phyloP scores from a whole-genome alignment of 805 yeast species.

The Cyberlindnera mrakii region DNA sequence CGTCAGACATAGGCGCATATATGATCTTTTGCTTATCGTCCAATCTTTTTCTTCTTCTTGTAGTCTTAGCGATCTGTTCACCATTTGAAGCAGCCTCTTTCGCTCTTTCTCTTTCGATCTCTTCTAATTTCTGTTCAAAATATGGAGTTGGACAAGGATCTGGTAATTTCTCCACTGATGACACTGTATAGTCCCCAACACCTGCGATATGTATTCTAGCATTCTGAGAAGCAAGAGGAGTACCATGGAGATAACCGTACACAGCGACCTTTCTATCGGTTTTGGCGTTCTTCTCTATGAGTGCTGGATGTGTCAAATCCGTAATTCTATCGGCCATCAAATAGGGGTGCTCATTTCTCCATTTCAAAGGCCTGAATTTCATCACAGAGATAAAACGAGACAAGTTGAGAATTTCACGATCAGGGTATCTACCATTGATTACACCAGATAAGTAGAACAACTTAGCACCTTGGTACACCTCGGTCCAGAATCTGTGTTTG shows the following conservation, averaged over 20 bases:
- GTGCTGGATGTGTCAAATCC: constrained; percentile 89
- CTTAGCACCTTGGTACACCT: constrained; percentile 97
- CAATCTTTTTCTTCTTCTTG: constrained; percentile 83
- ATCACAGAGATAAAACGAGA: constrained; percentile 91
- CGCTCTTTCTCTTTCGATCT: constrained; percentile 66
- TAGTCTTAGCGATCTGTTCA: constrained; percentile 45
- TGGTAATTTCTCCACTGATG: constrained; percentile 80
- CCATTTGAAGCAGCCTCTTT: constrained; percentile 61
- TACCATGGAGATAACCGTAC: constrained; percentile 93
- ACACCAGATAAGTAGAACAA: constrained; percentile 92
- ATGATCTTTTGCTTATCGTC: constrained; percentile 92
- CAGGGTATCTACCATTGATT: constrained; percentile 95
- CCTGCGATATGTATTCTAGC: constrained; percentile 93
- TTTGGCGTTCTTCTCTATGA: constrained; percentile 71
- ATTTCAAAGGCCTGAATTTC: constrained; percentile 98
- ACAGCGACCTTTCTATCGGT: constrained; percentile 85
- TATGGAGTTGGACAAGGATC: constrained; percentile 99
- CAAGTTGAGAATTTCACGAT: constrained; percentile 86
- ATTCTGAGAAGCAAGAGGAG: constrained; percentile 62
- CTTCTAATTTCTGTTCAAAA: constrained; percentile 80
- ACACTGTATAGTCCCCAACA: constrained; percentile 79
- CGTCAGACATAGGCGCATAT: constrained; percentile 99
- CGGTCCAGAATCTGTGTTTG: constrained; percentile 97
- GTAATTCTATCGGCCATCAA: constrained; percentile 85
- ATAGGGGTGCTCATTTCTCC: constrained; percentile 99